Evolutionary conservation across 768 basidiomycete species (phyloP), one percentile per base, ranked within the genome.

Genomic region (Amanita molliuscula): DNA sequence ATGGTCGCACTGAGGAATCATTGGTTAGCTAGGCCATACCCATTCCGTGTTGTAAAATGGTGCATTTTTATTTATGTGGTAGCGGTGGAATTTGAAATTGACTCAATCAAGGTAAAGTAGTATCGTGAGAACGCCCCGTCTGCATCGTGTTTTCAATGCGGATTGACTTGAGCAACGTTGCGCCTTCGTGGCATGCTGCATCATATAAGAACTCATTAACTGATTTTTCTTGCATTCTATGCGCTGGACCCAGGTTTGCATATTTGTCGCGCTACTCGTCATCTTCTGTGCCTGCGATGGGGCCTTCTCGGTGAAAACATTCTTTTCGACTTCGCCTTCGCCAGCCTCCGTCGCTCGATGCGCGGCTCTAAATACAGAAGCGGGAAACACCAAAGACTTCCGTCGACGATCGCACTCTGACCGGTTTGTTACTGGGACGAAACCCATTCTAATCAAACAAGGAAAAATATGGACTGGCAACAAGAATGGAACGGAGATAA

Each of bases 381-480:
- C 77, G 25, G 77, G 73, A 0, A 72, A 76, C 20, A 65, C 74
- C 8, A 36, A 56, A 0, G 55, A 75, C 50, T 85, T 83, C 51
- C 58, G 71, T 52, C 45, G 60, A 11, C 75, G 85, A 5, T 62
- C 64, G 4, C 60, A 66, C 41, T 88, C 84, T 7, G 86, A 88
- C 61, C 73, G 87, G 3, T 87, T 78, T 56, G 79, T 70, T 7
- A 67, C 67, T 2, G 84, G 81, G 2, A 85, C 88, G 2, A 70
- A 69, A 44, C 70, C 87, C 1, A 70, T 78, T 4, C 68, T 86
- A 44, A 74, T 93, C 48, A 75, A 71, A 61, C 86, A 90, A 54
- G 90, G 82, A 21, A 87, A 71, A 25, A 75, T 95, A 54, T 94
- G 91, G 91, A 93, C 89, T 1, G 88, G 89, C 6, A 61, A 64